A percentile compares a stretch with the other conserved stretches of the same genome.
phyloP scores from a whole-genome alignment of 148 eudicot genomes.

The Suaeda aralocaspica region DNA sequence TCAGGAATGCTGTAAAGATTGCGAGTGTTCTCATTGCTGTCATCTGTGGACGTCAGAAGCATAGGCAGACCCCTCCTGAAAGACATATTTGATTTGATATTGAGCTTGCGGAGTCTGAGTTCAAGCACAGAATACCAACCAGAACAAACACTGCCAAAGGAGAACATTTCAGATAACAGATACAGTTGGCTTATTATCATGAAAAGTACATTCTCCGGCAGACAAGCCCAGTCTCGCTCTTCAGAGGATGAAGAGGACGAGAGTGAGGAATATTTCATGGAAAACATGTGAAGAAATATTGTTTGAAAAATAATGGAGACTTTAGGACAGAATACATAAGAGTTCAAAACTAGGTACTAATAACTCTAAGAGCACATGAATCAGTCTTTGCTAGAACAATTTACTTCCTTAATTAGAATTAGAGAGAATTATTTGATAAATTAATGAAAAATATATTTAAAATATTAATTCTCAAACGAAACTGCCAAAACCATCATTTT shows the following conservation, averaged over 20 bases:
- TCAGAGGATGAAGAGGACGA: neutral
- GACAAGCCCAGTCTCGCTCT: constrained; percentile 4
- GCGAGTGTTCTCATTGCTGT: neutral
- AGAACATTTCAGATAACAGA: constrained; percentile 8
- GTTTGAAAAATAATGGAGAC: too few relatives aligned
- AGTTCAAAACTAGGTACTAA: too few relatives aligned
- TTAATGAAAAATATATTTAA: too few relatives aligned
- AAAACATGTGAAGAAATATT: too few relatives aligned
- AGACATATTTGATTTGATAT: neutral
- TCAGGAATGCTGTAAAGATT: constrained; percentile 13
- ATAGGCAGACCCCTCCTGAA: constrained; percentile 5
- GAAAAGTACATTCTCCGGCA: neutral
- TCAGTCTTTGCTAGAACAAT: too few relatives aligned
- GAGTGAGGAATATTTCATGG: constrained; percentile 3
- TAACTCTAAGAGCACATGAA: too few relatives aligned
- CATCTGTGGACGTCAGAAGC: constrained; percentile 15
- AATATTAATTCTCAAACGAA: too few relatives aligned
- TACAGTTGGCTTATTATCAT: constrained; percentile 1
- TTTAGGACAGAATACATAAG: too few relatives aligned
- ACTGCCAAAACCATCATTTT: too few relatives aligned
- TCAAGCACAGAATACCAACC: neutral
- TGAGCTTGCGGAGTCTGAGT: neutral
- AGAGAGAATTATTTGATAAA: too few relatives aligned
- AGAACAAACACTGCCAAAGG: constrained; percentile 15
- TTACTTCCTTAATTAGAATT: too few relatives aligned